Evolutionary conservation across 2,329 filamentous ascomycete genomes (phyloP).

Genomic region (Chaetomiaceae sp.): DNA sequence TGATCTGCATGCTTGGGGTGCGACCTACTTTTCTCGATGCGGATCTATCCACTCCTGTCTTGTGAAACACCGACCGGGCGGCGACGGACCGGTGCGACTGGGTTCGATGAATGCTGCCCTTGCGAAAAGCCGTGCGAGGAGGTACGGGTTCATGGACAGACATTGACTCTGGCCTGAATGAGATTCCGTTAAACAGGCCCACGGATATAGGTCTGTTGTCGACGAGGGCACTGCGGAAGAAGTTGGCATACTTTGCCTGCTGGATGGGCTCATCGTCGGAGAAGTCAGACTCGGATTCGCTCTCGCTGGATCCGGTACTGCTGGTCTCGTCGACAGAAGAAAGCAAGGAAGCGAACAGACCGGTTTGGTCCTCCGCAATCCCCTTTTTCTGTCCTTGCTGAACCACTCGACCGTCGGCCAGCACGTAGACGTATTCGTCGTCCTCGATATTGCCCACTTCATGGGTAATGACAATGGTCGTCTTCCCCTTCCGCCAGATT

Average conservation of each 20-base stretch:
- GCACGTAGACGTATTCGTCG: constrained; percentile 71
- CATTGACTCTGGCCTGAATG: neutral
- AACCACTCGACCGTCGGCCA: constrained; percentile 63
- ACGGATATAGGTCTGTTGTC: constrained; percentile 10
- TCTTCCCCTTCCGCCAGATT: constrained; percentile 70
- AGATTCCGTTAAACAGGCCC: constrained; percentile 14
- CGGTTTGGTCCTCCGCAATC: constrained; percentile 40
- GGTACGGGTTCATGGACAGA: neutral
- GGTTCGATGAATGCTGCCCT: neutral
- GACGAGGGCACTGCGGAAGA: constrained; percentile 12
- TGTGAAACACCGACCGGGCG: neutral
- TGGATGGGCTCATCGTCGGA: constrained; percentile 5
- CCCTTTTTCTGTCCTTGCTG: constrained; percentile 60
- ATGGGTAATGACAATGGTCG: constrained; percentile 90
- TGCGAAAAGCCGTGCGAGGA: neutral
- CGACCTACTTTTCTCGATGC: neutral
- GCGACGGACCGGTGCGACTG: neutral
- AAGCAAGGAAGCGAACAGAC: constrained; percentile 42
- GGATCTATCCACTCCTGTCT: neutral
- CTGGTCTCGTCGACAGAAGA: constrained; percentile 19
- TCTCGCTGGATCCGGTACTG: neutral
- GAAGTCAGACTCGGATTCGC: constrained; percentile 2
- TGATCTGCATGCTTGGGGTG: constrained; percentile 12
- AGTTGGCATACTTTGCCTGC: constrained; percentile 12
- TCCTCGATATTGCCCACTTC: constrained; percentile 70